Evolutionary conservation across 2,329 filamentous ascomycete species (phyloP).

Genomic region (Raffaelea deltoideospora): DNA sequence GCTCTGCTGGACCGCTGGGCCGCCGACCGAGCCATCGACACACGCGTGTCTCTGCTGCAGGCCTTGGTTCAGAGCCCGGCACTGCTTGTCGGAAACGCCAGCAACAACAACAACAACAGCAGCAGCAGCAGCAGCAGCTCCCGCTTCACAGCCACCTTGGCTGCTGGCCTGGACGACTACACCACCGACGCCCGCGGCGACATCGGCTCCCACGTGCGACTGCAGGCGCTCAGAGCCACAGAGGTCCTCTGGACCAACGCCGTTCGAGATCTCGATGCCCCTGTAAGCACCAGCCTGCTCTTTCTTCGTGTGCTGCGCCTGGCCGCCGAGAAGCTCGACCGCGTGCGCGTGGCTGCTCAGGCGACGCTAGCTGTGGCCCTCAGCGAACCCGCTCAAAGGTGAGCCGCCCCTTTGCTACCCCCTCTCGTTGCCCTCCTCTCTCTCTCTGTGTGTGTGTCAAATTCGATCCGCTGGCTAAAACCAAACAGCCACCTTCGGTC

Average conservation of each 20-base stretch:
- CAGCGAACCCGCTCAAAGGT: constrained; percentile 6
- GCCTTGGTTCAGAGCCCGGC: constrained; percentile 33
- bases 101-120: constrained; percentile 22
- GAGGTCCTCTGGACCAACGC: constrained; percentile 38
- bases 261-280: too few relatives aligned
- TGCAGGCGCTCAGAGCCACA: constrained; percentile 67
- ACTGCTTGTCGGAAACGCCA: constrained; percentile 23
- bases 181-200: constrained; percentile 82
- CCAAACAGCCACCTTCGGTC: constrained; percentile 16
- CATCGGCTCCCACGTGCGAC: constrained; percentile 70
- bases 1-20: constrained; percentile 38
- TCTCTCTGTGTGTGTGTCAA: background rate
- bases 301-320: constrained; percentile 47
- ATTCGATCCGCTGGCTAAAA: background rate
- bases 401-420: too few relatives aligned
- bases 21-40: constrained; percentile 32
- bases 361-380: constrained; percentile 31
- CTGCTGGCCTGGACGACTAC: constrained; percentile 66
- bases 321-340: constrained; percentile 79
- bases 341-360: constrained; percentile 57
- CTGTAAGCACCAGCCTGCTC: constrained; percentile 23
- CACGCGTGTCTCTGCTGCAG: constrained; percentile 37
- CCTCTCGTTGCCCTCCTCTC: too few relatives aligned
- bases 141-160: constrained; percentile 29
- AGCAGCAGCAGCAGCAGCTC: constrained; percentile 9